Evolutionary conservation across 2,329 filamentous ascomycete genomes (phyloP).

Genomic region (Myotisia sp.): DNA sequence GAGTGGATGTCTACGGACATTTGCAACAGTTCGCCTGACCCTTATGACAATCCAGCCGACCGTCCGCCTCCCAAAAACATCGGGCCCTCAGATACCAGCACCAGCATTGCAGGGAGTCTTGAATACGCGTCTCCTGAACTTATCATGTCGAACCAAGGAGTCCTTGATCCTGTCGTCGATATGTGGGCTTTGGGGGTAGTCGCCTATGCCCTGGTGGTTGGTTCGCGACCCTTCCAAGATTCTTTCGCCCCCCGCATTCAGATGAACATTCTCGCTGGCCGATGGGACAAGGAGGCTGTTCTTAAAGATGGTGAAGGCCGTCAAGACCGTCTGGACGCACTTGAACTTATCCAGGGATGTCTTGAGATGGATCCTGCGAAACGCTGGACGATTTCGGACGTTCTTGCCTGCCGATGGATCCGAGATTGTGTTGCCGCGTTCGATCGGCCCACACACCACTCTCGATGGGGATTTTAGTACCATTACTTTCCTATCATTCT

Average conservation of each 20-base stretch:
- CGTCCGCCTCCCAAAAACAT: slow-evolving; percentile 37
- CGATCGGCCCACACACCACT: slow-evolving; percentile 20
- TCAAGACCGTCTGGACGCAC: slow-evolving; percentile 29
- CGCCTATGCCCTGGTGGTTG: slow-evolving; percentile 46
- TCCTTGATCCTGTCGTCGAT: slow-evolving; percentile 42
- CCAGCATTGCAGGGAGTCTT: slow-evolving; percentile 46
- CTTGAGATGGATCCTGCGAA: slow-evolving; percentile 41
- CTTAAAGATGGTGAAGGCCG: slow-evolving; percentile 27
- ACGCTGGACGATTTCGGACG: slow-evolving; percentile 44
- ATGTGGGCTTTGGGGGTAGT: slow-evolving; percentile 55
- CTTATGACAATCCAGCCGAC: slow-evolving; percentile 33
- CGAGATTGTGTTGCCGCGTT: slow-evolving; percentile 24
- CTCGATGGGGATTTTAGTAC: slow-evolving; percentile 28
- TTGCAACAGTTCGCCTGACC: slow-evolving; percentile 36
- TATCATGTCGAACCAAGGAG: slow-evolving; percentile 25
- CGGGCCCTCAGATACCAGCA: slow-evolving; percentile 42
- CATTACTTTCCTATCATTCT: too few relatives aligned
- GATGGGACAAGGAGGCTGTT: slow-evolving; percentile 42
- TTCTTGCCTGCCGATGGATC: slow-evolving; percentile 44
- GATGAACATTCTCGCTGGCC: slow-evolving; percentile 44
- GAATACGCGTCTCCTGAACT: slow-evolving; percentile 40
- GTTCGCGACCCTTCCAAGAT: slow-evolving; percentile 49
- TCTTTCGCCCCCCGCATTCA: slow-evolving; percentile 44
- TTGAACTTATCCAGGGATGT: slow-evolving; percentile 47
- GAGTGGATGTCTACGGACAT: slow-evolving; percentile 49